Evolutionary conservation across 1,284 basidiomycete genomes (phyloP).

Genomic region (Apiotrichum brassicae): DNA sequence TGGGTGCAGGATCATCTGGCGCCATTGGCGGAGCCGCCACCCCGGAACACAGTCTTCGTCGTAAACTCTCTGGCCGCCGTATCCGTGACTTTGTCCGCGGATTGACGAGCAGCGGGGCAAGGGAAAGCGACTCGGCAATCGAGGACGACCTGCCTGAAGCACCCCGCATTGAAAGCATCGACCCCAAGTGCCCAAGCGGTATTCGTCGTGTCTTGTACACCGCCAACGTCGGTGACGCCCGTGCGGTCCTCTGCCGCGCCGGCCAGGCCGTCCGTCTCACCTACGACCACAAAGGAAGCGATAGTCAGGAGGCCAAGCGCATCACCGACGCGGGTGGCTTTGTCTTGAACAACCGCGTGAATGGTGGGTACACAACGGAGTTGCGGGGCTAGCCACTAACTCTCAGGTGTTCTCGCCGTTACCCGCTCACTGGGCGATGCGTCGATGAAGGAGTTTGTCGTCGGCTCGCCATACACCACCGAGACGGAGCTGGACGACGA

Average conservation of each 20-base stretch:
- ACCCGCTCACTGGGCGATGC: conserved; percentile 94
- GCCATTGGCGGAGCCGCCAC: conserved; percentile 22
- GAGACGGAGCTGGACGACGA: conserved; percentile 84
- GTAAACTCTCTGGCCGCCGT: conserved; percentile 35
- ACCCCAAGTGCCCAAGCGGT: conserved; percentile 28
- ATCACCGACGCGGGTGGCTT: conserved; percentile 98
- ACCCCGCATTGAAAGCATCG: conserved; percentile 40
- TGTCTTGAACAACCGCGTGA: conserved; percentile 96
- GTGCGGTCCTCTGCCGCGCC: conserved; percentile 55
- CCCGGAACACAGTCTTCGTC: conserved; percentile 18
- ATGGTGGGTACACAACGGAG: conserved; percentile 51
- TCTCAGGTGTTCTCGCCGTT: conserved; percentile 75
- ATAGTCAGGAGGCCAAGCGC: conserved; percentile 92
- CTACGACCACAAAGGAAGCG: conserved; percentile 98
- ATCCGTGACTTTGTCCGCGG: conserved; percentile 45
- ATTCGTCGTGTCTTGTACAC: conserved; percentile 79
- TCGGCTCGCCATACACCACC: conserved; percentile 95
- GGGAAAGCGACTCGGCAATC: conserved; percentile 22
- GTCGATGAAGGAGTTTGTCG: conserved; percentile 99
- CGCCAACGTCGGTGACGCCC: conserved; percentile 76
- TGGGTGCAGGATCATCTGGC: conserved; percentile 25
- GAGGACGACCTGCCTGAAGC: conserved; percentile 31
- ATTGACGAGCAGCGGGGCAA: conserved; percentile 27
- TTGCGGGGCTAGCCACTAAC: background rate
- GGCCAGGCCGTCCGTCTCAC: conserved; percentile 90